Evolutionary conservation across 805 yeast species (phyloP).

Genomic region (Saturnispora galanensis): DNA sequence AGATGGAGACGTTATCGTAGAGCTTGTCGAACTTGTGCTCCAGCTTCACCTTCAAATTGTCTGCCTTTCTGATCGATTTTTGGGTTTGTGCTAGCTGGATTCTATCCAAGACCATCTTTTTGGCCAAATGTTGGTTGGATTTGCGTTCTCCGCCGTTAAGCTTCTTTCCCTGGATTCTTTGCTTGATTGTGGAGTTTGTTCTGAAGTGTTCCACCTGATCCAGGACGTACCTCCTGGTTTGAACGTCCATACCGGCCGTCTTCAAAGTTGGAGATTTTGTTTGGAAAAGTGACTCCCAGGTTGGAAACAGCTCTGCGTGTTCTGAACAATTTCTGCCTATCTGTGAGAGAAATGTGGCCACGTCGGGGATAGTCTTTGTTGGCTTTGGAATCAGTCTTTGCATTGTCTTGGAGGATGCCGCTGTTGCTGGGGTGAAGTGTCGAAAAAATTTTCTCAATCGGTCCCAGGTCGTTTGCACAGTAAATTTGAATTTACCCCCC

Average conservation of each 20-base stretch:
- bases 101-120: constrained; percentile 44
- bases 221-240: constrained; percentile 63
- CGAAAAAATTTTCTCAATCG: no score
- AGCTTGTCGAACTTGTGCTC: constrained; percentile 19
- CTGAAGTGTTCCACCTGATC: constrained; percentile 62
- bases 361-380: constrained; percentile 52
- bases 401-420: background rate
- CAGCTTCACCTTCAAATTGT: constrained; percentile 11
- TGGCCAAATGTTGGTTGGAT: constrained; percentile 55
- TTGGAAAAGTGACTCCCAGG: constrained; percentile 61
- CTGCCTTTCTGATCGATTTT: constrained; percentile 18
- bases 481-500: no score
- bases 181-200: constrained; percentile 27
- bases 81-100: constrained; percentile 28
- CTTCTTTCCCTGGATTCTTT: constrained; percentile 34
- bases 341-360: constrained; percentile 56
- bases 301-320: constrained; percentile 57
- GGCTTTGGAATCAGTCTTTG: constrained; percentile 35
- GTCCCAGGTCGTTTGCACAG: no score
- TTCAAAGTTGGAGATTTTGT: constrained; percentile 50
- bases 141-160: constrained; percentile 81
- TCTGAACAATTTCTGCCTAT: constrained; percentile 74
- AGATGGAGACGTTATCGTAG: constrained; percentile 11
- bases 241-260: constrained; percentile 64
- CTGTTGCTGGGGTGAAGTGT: background rate